Conservation (phyloP, 129 eudicot species). For the Chrysanthemum seticuspe region DNA sequence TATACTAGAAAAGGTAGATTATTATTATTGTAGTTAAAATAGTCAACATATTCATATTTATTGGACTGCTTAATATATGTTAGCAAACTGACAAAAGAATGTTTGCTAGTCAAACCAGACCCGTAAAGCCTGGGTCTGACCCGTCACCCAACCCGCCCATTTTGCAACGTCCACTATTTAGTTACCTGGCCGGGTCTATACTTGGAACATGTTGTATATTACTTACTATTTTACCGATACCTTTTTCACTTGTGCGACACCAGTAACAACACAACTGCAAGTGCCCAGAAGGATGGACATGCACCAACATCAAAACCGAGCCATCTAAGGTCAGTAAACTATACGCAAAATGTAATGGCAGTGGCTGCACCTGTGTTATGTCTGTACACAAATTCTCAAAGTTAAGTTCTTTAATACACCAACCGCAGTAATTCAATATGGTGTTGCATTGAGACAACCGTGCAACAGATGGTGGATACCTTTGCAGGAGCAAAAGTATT, state of each 20-base stretch:
- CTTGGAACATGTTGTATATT: too few species aligned
- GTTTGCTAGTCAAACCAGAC: neutral
- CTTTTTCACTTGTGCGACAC: constrained; percentile 17
- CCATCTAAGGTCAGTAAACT: constrained; percentile 25
- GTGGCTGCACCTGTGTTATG: constrained; percentile 35
- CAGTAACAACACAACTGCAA: constrained; percentile 31
- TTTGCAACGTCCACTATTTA: neutral
- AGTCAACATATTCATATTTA: neutral
- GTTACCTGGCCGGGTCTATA: neutral
- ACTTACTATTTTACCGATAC: neutral
- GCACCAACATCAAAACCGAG: constrained; percentile 19
- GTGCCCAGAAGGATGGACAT: constrained; percentile 33
- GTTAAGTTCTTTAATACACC: constrained; percentile 5
- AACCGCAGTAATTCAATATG: constrained; percentile 2
- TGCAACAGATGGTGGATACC: constrained; percentile 19
- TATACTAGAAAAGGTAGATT: neutral
- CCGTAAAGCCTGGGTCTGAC: neutral
- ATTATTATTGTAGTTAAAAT: neutral
- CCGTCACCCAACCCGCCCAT: neutral
- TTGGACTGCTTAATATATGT: neutral
- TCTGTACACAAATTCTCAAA: constrained; percentile 6
- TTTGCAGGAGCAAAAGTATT: constrained; percentile 23
- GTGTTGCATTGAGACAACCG: constrained; percentile 27
- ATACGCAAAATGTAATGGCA: constrained; percentile 24
- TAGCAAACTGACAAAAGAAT: neutral